Evolutionary conservation across 495 filamentous ascomycete species (phyloP).

Genomic region (Penicillium samsonianum): DNA sequence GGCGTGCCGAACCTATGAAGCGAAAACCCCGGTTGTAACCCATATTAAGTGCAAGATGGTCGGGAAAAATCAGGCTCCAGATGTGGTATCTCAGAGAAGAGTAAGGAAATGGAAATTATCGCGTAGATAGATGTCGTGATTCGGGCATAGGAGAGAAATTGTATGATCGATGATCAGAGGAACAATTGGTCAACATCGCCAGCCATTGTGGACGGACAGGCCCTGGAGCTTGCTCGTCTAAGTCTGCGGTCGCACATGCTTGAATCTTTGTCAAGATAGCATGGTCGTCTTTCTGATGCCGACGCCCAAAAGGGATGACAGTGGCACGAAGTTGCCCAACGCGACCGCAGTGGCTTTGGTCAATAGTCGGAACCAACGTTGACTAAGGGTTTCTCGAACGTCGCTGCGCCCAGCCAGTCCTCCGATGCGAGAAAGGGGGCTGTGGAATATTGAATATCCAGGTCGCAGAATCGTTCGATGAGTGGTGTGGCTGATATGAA

Average conservation of each 20-base stretch:
- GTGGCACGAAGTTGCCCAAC: slow-evolving; percentile 5
- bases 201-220: slow-evolving; percentile 7
- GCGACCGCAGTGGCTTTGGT: slow-evolving; percentile 23
- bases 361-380: slow-evolving; percentile 12
- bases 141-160: slow-evolving; percentile 3
- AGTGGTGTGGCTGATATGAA: slow-evolving; percentile 7
- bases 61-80: slow-evolving; percentile 9
- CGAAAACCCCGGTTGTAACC: slow-evolving; percentile 8
- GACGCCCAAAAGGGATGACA: neutral
- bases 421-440: slow-evolving; percentile 11
- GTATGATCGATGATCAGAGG: slow-evolving; percentile 6
- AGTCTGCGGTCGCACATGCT: slow-evolving; percentile 6
- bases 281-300: slow-evolving; percentile 11
- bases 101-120: slow-evolving; percentile 6
- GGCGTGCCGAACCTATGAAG: slow-evolving; percentile 28
- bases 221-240: slow-evolving; percentile 1
- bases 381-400: slow-evolving; percentile 2
- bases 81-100: slow-evolving; percentile 11
- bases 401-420: slow-evolving; percentile 17
- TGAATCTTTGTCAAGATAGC: neutral
- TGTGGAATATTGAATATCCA: slow-evolving; percentile 7
- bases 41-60: slow-evolving; percentile 12
- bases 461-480: slow-evolving; percentile 20
- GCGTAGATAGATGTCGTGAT: slow-evolving; percentile 2
- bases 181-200: slow-evolving; percentile 11